Evolutionary conservation across 2,329 filamentous ascomycete genomes (phyloP).

Genomic region (Hypoxylon sp.): DNA sequence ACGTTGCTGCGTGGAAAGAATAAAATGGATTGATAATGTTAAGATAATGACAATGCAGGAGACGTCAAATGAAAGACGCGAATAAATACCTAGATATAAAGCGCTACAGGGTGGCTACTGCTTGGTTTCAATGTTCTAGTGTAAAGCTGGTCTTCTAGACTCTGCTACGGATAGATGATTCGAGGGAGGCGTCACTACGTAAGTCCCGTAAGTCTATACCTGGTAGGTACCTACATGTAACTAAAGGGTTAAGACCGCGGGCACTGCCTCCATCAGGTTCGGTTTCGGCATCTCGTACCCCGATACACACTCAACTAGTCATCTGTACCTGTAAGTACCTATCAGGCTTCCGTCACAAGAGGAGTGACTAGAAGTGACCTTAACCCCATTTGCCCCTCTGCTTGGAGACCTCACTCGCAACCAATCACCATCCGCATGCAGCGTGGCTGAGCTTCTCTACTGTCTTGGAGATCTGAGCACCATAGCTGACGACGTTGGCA

Average conservation of each 20-base stretch:
- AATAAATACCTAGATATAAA: slow-evolving; percentile 6
- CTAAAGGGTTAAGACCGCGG: background rate
- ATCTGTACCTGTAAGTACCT: slow-evolving; percentile 21
- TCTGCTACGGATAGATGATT: slow-evolving; percentile 18
- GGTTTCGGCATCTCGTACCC: slow-evolving; percentile 34
- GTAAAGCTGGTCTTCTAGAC: background rate
- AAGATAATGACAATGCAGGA: slow-evolving; percentile 7
- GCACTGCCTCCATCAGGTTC: slow-evolving; percentile 29
- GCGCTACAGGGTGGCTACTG: slow-evolving; percentile 4
- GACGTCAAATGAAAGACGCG: background rate
- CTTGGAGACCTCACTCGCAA: slow-evolving; percentile 10
- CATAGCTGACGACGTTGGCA: slow-evolving; percentile 19
- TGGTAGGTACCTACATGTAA: slow-evolving; percentile 12
- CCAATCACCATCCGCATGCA: slow-evolving; percentile 18
- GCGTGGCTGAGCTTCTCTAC: slow-evolving; percentile 30
- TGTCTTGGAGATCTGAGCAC: slow-evolving; percentile 13
- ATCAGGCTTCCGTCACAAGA: slow-evolving; percentile 5
- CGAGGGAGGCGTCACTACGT: slow-evolving; percentile 14
- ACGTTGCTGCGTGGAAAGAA: background rate
- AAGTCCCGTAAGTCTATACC: background rate
- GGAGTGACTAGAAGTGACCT: slow-evolving; percentile 23
- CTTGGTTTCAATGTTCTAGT: background rate
- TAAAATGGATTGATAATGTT: background rate
- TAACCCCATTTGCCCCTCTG: slow-evolving; percentile 6
- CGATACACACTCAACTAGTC: slow-evolving; percentile 11